Base-by-base conservation (phyloP, 177 flowering plant genomes). In the Tripterygium wilfordii region DNA sequence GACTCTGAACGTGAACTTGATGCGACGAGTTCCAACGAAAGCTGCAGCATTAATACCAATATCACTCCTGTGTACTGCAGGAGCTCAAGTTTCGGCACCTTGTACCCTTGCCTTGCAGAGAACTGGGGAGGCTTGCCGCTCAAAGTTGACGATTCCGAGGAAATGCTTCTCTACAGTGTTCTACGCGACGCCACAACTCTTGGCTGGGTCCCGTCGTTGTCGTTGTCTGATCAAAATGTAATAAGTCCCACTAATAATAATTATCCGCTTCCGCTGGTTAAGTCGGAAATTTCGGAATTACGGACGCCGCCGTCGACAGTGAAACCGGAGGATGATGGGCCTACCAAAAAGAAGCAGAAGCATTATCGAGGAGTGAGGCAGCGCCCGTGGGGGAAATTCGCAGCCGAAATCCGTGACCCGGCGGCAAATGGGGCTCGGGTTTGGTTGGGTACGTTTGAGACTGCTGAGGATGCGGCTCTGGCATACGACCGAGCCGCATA, bases 311-410 rank as follows among this genome's bases (percentile, higher is more conserved):
- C 19, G 55, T 23, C 10, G 49, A 33, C 7, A 27, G 27, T 1
- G 26, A 41, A 8, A 8, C 12, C 20, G 37, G 38, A 57, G 33
- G 46, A 14, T 5, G 49, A 57, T 8, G 52, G 48, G 52, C 64
- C 36, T 47, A 69, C 51, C 8, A 72, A 74, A 48, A 15, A 58
- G 42, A 71, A 57, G 54, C 76, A 72, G 42, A 71, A 67, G 71
- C 85, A 74, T 32, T 79, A 71, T 60, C 53, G 85, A 31, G 85
- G 85, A 0, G 85, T 79, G 15, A 60, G 82, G 57, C 70, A 62
- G 49, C 50, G 85, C 61, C 85, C 85, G 47, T 79, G 85, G 85
- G 85, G 85, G 22, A 79, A 74, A 42, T 79, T 66, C 58, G 85
- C 85, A 24, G 82, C 85, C 49, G 85, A 79, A 66, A 79, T 79